Percentiles rank a stretch among this genome's conserved stretches.
Evolutionary conservation across 2,329 filamentous ascomycete genomes (phyloP).

Genomic region (Trichoderma sp.): DNA sequence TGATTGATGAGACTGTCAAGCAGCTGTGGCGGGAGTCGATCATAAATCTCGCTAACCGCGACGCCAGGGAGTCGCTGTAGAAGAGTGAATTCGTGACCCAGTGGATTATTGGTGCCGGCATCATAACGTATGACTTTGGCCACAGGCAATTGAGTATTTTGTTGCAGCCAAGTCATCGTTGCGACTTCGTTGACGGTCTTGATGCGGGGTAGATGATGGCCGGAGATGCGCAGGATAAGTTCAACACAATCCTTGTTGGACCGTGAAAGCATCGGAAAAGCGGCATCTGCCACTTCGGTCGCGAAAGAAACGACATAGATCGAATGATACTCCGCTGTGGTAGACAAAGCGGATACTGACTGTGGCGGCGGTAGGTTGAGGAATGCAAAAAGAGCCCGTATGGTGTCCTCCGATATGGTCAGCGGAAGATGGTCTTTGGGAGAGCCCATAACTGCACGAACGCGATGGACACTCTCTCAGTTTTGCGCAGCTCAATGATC

Average conservation of each 20-base stretch:
- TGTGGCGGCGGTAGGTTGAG: background rate
- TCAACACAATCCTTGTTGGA: background rate
- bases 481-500: background rate
- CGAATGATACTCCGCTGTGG: background rate
- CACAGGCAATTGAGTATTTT: background rate
- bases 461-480: background rate
- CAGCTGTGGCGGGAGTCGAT: background rate
- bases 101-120: background rate
- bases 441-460: background rate
- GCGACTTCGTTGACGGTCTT: constrained; percentile 42
- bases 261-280: background rate
- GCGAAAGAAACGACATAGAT: background rate
- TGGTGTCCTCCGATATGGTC: background rate
- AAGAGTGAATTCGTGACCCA: background rate
- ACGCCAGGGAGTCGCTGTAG: background rate
- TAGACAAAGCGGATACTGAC: background rate
- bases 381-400: background rate
- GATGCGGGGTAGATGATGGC: constrained; percentile 37
- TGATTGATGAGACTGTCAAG: background rate
- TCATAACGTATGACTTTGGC: background rate
- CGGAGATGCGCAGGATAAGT: constrained; percentile 39
- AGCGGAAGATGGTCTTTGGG: background rate
- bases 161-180: constrained; percentile 36
- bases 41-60: background rate
- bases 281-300: background rate